Percentiles rank a stretch among this genome's conserved stretches.
These are phyloP conservation scores for Clitopilus passeckerianus DNA, from an alignment of 768 basidiomycete genomes.

Conservation along the genomic window DNA sequence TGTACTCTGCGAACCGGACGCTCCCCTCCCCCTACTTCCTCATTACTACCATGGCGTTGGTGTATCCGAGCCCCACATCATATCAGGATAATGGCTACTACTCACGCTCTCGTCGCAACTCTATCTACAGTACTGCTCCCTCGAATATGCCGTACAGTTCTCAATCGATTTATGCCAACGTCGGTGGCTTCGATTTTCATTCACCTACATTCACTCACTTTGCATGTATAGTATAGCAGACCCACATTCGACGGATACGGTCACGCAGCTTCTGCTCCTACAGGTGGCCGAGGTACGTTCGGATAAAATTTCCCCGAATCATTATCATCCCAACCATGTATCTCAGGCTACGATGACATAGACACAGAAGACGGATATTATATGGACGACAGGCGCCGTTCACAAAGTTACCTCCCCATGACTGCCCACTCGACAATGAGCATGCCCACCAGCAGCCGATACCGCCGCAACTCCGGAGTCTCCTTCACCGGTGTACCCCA, in stretches of 20 bases:
- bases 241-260: background rate
- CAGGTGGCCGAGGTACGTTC: background rate
- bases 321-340: background rate
- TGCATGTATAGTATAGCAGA: background rate
- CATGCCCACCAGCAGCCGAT: constrained; percentile 26
- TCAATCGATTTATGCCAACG: constrained; percentile 38
- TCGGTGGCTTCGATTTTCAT: constrained; percentile 17
- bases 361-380: constrained; percentile 49
- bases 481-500: constrained; percentile 35
- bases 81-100: constrained; percentile 17
- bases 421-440: constrained; percentile 20
- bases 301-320: background rate
- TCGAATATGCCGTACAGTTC: constrained; percentile 23
- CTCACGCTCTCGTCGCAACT: constrained; percentile 33
- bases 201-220: background rate
- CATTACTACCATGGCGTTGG: background rate
- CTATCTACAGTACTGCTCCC: constrained; percentile 29
- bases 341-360: constrained; percentile 52
- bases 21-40: background rate
- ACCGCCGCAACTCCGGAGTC: constrained; percentile 47
- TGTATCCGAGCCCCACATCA: constrained; percentile 16
- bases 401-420: constrained; percentile 30
- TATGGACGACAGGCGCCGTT: constrained; percentile 34
- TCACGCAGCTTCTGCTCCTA: background rate
- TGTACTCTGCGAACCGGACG: background rate